These are phyloP conservation scores for Monosporascus sp. DNA, from an alignment of 2,329 filamentous ascomycete genomes.

Conservation along the genomic window DNA sequence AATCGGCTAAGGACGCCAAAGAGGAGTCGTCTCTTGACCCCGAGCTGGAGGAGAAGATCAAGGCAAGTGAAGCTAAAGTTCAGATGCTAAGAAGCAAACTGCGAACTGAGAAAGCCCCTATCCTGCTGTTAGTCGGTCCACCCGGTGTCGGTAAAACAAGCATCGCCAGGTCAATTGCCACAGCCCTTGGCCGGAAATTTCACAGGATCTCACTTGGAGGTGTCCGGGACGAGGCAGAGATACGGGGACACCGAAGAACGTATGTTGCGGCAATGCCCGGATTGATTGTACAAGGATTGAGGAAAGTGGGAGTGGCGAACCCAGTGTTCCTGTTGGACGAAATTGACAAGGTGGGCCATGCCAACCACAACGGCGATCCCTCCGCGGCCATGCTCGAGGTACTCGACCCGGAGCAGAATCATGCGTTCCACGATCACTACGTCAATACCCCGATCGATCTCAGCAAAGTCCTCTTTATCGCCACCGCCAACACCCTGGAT, in stretches of 20 bases:
- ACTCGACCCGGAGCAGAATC: conserved; percentile 93
- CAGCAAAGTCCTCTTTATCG: conserved; percentile 95
- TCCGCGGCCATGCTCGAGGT: conserved; percentile 98
- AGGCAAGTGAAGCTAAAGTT: conserved; percentile 56
- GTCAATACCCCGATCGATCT: conserved; percentile 93
- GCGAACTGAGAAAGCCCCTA: conserved; percentile 92
- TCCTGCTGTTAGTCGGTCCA: conserved; percentile 86
- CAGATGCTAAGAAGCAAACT: conserved; percentile 74
- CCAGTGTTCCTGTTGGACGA: conserved; percentile 95
- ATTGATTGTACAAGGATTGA: conserved; percentile 84
- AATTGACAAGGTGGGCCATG: conserved; percentile 91
- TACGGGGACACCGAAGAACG: conserved; percentile 87
- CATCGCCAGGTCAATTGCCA: conserved; percentile 86
- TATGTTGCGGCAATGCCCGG: conserved; percentile 99
- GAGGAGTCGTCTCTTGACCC: conserved; percentile 26
- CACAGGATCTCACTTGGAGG: conserved; percentile 95
- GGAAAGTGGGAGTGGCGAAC: conserved; percentile 93
- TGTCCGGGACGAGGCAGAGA: conserved; percentile 94
- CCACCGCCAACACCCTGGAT: conserved; percentile 90
- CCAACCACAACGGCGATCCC: conserved; percentile 91
- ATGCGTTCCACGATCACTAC: conserved; percentile 93
- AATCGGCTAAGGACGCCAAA: conserved; percentile 33
- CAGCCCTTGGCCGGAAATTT: conserved; percentile 89
- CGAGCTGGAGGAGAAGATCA: conserved; percentile 34
- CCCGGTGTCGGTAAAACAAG: conserved; percentile 96